A percentile compares a stretch with the other conserved stretches of the same genome.
Evolutionary conservation across 805 yeast genomes (phyloP).

Genomic region (Starmerella stigmatis): DNA sequence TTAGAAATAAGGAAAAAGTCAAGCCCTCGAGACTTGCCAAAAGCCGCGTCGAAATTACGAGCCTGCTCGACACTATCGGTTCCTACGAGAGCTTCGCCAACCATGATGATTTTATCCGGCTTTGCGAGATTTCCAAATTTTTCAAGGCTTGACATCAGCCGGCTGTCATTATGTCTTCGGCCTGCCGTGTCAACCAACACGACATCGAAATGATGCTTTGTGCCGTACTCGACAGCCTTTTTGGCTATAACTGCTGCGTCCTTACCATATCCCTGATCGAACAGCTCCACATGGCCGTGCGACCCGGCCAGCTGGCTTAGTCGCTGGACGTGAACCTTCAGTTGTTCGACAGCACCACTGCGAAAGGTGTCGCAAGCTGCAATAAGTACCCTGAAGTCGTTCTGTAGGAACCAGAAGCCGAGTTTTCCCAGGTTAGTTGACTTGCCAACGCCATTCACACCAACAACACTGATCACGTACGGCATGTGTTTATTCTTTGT

Average conservation of each 20-base stretch:
- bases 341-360: constrained; percentile 97
- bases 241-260: constrained; percentile 94
- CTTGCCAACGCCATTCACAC: constrained; percentile 97
- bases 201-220: constrained; percentile 60
- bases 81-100: constrained; percentile 95
- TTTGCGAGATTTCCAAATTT: constrained; percentile 91
- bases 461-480: constrained; percentile 92
- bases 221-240: constrained; percentile 75
- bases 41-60: constrained; percentile 80
- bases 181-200: constrained; percentile 96
- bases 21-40: constrained; percentile 67
- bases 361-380: constrained; percentile 98
- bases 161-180: constrained; percentile 87
- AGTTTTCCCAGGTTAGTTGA: constrained; percentile 89
- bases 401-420: constrained; percentile 91
- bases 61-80: constrained; percentile 97
- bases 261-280: constrained; percentile 93
- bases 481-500: constrained; percentile 39
- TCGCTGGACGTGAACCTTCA: constrained; percentile 85
- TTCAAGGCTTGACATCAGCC: constrained; percentile 89
- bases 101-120: constrained; percentile 96
- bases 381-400: constrained; percentile 71
- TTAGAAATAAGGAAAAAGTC: constrained; percentile 90
- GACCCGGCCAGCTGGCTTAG: constrained; percentile 48
- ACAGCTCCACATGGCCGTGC: constrained; percentile 52